Evolutionary conservation across 257 asterid species (phyloP), one percentile per base, ranked within the genome.

Genomic region (Capsicum chinense): DNA sequence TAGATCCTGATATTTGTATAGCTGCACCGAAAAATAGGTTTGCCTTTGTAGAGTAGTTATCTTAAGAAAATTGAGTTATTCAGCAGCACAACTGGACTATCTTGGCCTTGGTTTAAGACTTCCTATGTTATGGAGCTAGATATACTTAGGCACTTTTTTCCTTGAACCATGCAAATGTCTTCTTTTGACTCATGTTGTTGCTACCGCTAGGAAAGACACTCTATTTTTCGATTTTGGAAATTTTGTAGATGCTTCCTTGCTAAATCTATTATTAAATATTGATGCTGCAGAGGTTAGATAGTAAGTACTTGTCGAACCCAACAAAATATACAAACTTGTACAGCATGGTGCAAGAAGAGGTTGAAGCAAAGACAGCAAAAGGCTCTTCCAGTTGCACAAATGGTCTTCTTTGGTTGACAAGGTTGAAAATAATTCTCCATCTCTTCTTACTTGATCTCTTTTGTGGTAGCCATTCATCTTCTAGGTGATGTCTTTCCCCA

Each of bases 361-460:
- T 94, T 88, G 97, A 91, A 85, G 94, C 95, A 70, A 95, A 95
- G 90, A 93, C 97, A 82, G 97, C 99, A 83, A 93, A 90, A 88
- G 94, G 92, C 86, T 95, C 99, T 84, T 93, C 98, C 56, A 97
- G 99, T 86, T 93, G 98, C 91, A 91, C 99, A 56, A 93, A 94
- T 87, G 99, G 98, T 85, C 98, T 97, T 88, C 92, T 97, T 82
- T 97, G 99, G 99, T 84, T 95, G 93, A 95, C 99, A 81, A 95
- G 99, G 99, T 95, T 87, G 60, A 57, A 76, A 83, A 56, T 86
- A 74, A 60, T 83, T 64, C 35, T 44, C 42, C 58, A 48, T 54
- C 26, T 76, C 64, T 21, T 54, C 63, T 76, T 26, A 54, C 81
- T 14, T 54, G 4, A 54, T 78, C 82, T 52, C 19, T 14, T 26